Conservation (phyloP, 176 grass and related monocot genomes). For the Bolboschoenus planiculmis region DNA sequence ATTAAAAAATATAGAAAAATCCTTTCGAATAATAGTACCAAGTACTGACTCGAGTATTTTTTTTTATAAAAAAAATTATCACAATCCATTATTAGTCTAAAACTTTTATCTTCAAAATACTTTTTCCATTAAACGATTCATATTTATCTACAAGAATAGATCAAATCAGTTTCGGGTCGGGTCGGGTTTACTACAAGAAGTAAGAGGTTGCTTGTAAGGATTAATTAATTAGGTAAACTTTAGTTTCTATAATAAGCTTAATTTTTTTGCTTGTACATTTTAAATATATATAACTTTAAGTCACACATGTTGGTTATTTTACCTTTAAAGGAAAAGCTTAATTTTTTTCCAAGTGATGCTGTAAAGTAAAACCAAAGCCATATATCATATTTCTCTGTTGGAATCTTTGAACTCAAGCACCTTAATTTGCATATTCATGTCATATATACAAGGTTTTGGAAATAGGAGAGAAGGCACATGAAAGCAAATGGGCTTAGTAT, state of each 20-base stretch:
- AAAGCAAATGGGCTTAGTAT: not conserved
- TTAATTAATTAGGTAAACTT: constrained; percentile 6
- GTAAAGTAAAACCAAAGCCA: constrained; percentile 17
- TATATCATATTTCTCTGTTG: not conserved
- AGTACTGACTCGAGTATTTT: too few species aligned
- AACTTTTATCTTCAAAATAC: not conserved
- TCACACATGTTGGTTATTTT: not conserved
- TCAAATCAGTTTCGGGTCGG: not conserved
- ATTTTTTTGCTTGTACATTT: not conserved
- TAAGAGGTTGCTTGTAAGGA: constrained; percentile 13
- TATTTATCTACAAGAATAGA: not conserved
- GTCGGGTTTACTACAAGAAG: not conserved
- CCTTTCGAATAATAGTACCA: too few species aligned
- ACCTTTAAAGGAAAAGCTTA: not conserved
- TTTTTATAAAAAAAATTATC: too few species aligned
- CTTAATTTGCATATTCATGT: not conserved
- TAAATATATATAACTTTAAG: not conserved
- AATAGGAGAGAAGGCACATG: not conserved
- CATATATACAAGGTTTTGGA: not conserved
- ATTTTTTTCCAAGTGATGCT: not conserved
- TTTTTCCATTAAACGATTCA: not conserved
- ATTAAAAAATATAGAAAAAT: not conserved
- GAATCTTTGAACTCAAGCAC: not conserved
- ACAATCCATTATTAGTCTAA: not conserved
- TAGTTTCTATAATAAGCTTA: not conserved